These are phyloP conservation scores for Pseudogymnoascus sp. DNA, from an alignment of 2,329 filamentous ascomycete genomes.

Conservation along the genomic window DNA sequence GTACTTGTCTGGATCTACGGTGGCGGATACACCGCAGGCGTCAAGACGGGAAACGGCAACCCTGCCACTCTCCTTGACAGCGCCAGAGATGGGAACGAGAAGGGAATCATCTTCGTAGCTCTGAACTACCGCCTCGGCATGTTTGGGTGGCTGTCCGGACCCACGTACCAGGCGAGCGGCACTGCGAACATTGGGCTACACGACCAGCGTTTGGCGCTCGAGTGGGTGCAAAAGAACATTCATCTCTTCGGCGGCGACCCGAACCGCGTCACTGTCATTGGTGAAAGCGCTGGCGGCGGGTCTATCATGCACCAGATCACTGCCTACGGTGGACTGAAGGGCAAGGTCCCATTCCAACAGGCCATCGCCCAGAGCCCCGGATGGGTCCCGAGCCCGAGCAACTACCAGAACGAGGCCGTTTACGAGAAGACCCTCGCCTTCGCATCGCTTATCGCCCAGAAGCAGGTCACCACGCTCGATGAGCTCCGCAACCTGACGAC, in stretches of 20 bases:
- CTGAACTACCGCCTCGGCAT: conserved; percentile 32
- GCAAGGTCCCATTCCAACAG: conserved; percentile 33
- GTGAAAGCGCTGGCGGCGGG: conserved; percentile 43
- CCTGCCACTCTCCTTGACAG: conserved; percentile 34
- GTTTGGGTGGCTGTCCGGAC: conserved; percentile 33
- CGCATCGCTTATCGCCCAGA: conserved; percentile 6
- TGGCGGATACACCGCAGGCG: conserved; percentile 38
- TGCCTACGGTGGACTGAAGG: conserved; percentile 37
- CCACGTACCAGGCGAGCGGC: conserved; percentile 35
- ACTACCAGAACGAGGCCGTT: conserved; percentile 11
- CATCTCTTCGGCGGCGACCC: conserved; percentile 48
- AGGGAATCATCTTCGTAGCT: conserved; percentile 31
- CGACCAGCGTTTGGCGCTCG: conserved; percentile 48
- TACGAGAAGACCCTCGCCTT: conserved; percentile 4
- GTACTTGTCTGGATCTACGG: conserved; percentile 47
- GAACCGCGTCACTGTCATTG: conserved; percentile 42
- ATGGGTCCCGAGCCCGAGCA: conserved; percentile 9
- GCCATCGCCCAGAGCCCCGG: conserved; percentile 18
- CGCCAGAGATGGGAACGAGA: conserved; percentile 25
- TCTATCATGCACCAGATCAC: conserved; percentile 45
- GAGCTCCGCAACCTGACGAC: conserved; percentile 15
- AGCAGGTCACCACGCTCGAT: conserved; percentile 13
- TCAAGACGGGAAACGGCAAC: conserved; percentile 33
- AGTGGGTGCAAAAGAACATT: conserved; percentile 51
- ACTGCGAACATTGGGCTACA: conserved; percentile 42